Conservation (phyloP, 306 rosid species). For the Casuarina equisetifolia region DNA sequence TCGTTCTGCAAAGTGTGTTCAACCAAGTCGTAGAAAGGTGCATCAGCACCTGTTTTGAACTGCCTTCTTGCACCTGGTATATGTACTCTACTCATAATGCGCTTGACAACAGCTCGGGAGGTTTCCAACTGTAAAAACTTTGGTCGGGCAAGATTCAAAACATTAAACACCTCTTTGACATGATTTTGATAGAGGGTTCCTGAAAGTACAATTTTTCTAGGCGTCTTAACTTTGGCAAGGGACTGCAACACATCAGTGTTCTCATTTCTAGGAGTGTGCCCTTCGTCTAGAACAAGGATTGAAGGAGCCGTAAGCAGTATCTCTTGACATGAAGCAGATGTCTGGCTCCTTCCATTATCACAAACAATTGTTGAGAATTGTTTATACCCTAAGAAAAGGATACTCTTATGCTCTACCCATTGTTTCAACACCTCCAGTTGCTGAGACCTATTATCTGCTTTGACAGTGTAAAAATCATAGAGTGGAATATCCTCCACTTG, state of each 20-base stretch:
- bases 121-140: conserved; percentile 65
- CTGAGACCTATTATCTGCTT: conserved; percentile 77
- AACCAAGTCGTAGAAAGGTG: conserved; percentile 60
- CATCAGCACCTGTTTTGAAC: conserved; percentile 43
- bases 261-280: conserved; percentile 95
- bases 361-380: conserved; percentile 81
- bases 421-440: conserved; percentile 70
- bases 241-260: conserved; percentile 79
- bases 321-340: conserved; percentile 55
- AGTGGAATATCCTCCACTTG: conserved; percentile 90
- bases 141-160: conserved; percentile 82
- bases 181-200: conserved; percentile 94
- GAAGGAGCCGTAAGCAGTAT: conserved; percentile 73
- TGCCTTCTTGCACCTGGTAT: conserved; percentile 48
- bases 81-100: conserved; percentile 67
- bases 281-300: conserved; percentile 87
- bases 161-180: conserved; percentile 84
- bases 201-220: conserved; percentile 85
- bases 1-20: conserved; percentile 86
- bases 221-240: conserved; percentile 73
- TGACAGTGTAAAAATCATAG: conserved; percentile 63
- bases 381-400: conserved; percentile 89
- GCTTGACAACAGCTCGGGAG: conserved; percentile 66
- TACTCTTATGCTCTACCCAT: conserved; percentile 73
- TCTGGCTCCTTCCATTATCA: conserved; percentile 39